Conservation (phyloP, 1,139 yeast genomes). For the Lodderomyces elongisporus region DNA sequence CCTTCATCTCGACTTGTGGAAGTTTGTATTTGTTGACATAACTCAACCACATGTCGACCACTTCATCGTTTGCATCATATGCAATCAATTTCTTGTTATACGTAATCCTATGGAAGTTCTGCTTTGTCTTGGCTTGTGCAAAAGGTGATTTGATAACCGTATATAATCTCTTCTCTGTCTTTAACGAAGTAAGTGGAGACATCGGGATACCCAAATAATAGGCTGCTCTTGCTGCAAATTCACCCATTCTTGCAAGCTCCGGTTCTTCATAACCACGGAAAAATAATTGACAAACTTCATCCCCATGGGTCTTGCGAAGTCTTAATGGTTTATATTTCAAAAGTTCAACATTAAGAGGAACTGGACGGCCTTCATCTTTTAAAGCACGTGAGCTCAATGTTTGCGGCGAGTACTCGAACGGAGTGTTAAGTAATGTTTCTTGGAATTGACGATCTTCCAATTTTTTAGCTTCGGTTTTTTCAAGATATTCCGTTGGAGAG, state of each 20-base stretch:
- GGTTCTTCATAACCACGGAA: slow-evolving; percentile 70
- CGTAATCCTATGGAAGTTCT: slow-evolving; percentile 87
- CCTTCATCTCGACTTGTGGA: slow-evolving; percentile 79
- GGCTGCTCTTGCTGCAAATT: slow-evolving; percentile 87
- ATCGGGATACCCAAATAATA: slow-evolving; percentile 87
- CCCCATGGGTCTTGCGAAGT: slow-evolving; percentile 63
- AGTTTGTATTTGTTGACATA: slow-evolving; percentile 74
- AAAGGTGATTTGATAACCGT: slow-evolving; percentile 93
- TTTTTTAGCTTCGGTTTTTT: slow-evolving; percentile 22
- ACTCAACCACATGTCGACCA: slow-evolving; percentile 76
- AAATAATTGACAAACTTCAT: slow-evolving; percentile 64
- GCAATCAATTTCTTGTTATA: slow-evolving; percentile 68
- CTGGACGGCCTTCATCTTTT: slow-evolving; percentile 39
- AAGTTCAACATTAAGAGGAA: slow-evolving; percentile 80
- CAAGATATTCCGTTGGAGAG: slow-evolving; percentile 29
- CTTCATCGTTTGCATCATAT: slow-evolving; percentile 83
- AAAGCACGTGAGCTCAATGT: slow-evolving; percentile 30
- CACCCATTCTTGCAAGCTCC: slow-evolving; percentile 69
- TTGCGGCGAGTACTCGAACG: slow-evolving; percentile 34
- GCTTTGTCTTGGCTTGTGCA: slow-evolving; percentile 91
- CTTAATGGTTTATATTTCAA: slow-evolving; percentile 78
- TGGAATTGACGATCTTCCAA: slow-evolving; percentile 28
- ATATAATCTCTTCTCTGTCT: slow-evolving; percentile 73
- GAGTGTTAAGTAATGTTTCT: slow-evolving; percentile 21
- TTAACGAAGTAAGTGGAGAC: slow-evolving; percentile 47